Percentiles rank a stretch among this genome's conserved stretches.
phyloP scores from a whole-genome alignment of 2,329 filamentous ascomycete species.

The Ophiostoma perfectum region DNA sequence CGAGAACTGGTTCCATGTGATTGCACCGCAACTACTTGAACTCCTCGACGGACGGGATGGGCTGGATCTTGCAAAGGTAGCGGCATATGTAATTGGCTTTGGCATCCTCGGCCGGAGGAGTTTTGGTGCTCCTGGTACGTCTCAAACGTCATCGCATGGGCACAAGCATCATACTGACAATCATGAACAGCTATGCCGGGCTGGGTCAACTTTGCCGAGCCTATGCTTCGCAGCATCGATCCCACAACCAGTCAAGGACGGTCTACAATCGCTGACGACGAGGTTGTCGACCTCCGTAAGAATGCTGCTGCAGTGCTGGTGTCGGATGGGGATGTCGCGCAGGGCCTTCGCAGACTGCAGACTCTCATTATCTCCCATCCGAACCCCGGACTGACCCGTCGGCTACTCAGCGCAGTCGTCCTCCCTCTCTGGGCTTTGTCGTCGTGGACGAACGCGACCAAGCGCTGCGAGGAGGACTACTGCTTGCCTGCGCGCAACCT shows the following conservation, averaged over 20 bases:
- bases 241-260: constrained; percentile 32
- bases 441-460: constrained; percentile 41
- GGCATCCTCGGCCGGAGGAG: constrained; percentile 60
- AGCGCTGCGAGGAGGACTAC: constrained; percentile 36
- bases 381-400: constrained; percentile 58
- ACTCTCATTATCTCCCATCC: constrained; percentile 58
- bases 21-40: constrained; percentile 55
- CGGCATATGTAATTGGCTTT: constrained; percentile 58
- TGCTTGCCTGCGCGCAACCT: constrained; percentile 45
- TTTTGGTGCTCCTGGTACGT: constrained; percentile 55
- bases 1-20: constrained; percentile 54
- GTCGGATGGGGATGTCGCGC: constrained; percentile 42
- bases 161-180: too few species aligned
- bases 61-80: constrained; percentile 52
- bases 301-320: constrained; percentile 40
- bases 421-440: constrained; percentile 59
- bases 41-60: constrained; percentile 59
- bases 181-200: constrained; percentile 39
- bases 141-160: too few species aligned
- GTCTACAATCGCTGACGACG: constrained; percentile 35
- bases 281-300: constrained; percentile 44
- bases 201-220: constrained; percentile 57
- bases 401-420: constrained; percentile 54
- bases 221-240: constrained; percentile 50
- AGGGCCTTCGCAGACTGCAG: constrained; percentile 50